phyloP scores from a whole-genome alignment of 129 eudicot genomes.

The Lactuca sativa region DNA sequence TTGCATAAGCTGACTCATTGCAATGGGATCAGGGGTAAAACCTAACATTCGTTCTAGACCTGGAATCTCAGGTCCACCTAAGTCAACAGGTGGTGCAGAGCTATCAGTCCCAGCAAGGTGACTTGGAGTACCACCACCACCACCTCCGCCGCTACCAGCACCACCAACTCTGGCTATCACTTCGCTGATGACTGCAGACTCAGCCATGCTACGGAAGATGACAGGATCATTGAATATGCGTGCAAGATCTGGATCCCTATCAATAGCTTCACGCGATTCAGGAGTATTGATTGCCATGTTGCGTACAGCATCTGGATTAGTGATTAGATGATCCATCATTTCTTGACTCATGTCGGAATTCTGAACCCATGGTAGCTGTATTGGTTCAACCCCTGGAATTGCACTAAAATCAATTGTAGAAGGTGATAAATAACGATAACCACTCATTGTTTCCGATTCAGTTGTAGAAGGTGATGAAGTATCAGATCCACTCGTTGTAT shows the following conservation, averaged over 20 bases:
- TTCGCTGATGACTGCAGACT: too few species aligned
- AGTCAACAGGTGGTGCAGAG: constrained; percentile 38
- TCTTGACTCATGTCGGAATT: too few species aligned
- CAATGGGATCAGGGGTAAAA: constrained; percentile 41
- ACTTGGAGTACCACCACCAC: constrained; percentile 32
- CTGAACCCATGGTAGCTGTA: constrained; percentile 40
- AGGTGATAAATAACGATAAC: constrained; percentile 10
- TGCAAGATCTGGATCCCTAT: too few species aligned
- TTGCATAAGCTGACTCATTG: constrained; percentile 50
- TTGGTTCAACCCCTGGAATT: constrained; percentile 48
- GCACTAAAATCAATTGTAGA: constrained; percentile 24
- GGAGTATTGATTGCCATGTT: too few species aligned
- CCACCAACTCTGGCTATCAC: too few species aligned
- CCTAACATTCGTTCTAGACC: constrained; percentile 47
- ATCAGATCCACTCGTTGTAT: constrained; percentile 13
- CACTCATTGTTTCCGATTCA: constrained; percentile 10
- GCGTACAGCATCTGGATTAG: too few species aligned
- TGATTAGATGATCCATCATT: too few species aligned
- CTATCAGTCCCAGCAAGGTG: constrained; percentile 42
- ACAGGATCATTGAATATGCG: too few species aligned
- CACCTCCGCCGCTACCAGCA: background rate
- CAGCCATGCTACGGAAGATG: too few species aligned
- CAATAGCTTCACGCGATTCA: too few species aligned
- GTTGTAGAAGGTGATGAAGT: constrained; percentile 8
- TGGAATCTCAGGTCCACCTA: constrained; percentile 51